Evolutionary conservation across 1,139 yeast genomes (phyloP).

Genomic region (Arxiozyma telluris): DNA sequence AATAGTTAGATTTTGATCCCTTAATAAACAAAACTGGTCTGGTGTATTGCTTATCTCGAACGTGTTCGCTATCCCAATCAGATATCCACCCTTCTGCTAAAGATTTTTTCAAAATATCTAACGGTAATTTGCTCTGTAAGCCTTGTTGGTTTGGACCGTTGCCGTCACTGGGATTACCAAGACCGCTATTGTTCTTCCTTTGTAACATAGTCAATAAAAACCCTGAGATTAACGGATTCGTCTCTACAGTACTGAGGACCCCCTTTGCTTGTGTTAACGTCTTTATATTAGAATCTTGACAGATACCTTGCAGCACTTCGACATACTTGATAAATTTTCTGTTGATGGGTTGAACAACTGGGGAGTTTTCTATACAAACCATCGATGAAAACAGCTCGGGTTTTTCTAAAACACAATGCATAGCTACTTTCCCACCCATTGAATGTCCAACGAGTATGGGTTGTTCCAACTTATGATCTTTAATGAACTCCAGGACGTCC

Average conservation of each 20-base stretch:
- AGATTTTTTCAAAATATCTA: slow-evolving; percentile 55
- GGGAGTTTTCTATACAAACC: slow-evolving; percentile 85
- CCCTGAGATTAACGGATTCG: slow-evolving; percentile 54
- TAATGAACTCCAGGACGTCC: slow-evolving; percentile 68
- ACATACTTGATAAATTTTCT: slow-evolving; percentile 62
- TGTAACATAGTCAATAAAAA: slow-evolving; percentile 51
- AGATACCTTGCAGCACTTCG: slow-evolving; percentile 37
- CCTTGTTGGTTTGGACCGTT: slow-evolving; percentile 22
- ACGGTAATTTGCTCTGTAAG: slow-evolving; percentile 51
- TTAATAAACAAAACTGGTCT: slow-evolving; percentile 75
- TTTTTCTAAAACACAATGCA: slow-evolving; percentile 70
- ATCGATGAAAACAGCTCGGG: slow-evolving; percentile 58
- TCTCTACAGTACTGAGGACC: slow-evolving; percentile 54
- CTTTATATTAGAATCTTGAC: slow-evolving; percentile 26
- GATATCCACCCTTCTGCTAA: slow-evolving; percentile 59
- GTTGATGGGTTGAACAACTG: slow-evolving; percentile 50
- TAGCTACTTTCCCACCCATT: slow-evolving; percentile 94
- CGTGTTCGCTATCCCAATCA: slow-evolving; percentile 39
- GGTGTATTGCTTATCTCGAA: slow-evolving; percentile 38
- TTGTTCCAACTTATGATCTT: slow-evolving; percentile 35
- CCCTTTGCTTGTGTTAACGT: slow-evolving; percentile 62
- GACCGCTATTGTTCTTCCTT: slow-evolving; percentile 38
- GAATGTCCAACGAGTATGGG: slow-evolving; percentile 85
- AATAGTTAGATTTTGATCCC: slow-evolving; percentile 67
- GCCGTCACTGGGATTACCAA: slow-evolving; percentile 14